phyloP scores from a whole-genome alignment of 2,329 filamentous ascomycete species.

The Leptographium wingfieldii region DNA sequence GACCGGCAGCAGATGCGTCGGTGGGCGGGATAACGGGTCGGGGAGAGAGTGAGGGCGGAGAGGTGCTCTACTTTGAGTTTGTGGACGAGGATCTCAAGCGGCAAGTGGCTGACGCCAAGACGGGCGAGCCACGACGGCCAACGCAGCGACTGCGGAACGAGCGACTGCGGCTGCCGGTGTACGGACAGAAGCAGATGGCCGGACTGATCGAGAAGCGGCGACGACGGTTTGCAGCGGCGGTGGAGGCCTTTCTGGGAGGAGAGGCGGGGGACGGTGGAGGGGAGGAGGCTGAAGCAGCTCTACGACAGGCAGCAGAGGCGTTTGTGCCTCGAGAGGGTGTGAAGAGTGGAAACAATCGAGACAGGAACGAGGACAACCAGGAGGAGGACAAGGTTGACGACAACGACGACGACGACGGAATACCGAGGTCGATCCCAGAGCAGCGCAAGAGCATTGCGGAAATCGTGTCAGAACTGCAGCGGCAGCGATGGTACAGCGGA shows the following conservation, averaged over 20 bases:
- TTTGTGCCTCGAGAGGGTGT: not conserved
- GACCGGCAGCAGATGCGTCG: constrained; percentile 39
- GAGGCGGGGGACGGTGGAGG: constrained; percentile 42
- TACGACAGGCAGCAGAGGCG: constrained; percentile 33
- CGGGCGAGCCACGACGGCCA: constrained; percentile 57
- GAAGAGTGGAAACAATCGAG: not conserved
- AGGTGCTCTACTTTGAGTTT: constrained; percentile 85
- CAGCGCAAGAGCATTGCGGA: constrained; percentile 71
- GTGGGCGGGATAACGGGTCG: constrained; percentile 42
- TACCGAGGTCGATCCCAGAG: constrained; percentile 63
- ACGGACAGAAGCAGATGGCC: constrained; percentile 85
- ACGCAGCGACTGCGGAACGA: constrained; percentile 60
- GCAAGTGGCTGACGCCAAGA: constrained; percentile 59
- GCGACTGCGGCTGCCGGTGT: constrained; percentile 81
- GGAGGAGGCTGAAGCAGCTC: constrained; percentile 40
- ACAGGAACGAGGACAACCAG: not conserved
- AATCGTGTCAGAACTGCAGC: constrained; percentile 74
- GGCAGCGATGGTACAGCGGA: constrained; percentile 73
- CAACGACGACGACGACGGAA: constrained; percentile 14
- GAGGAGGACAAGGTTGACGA: not conserved
- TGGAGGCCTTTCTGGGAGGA: constrained; percentile 63
- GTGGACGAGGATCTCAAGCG: constrained; percentile 82
- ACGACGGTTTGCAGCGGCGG: constrained; percentile 63
- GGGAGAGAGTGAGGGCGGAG: constrained; percentile 23
- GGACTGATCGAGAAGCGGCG: constrained; percentile 83